phyloP scores from a whole-genome alignment of 495 filamentous ascomycete genomes.

The Aspergillus heteromorphus region DNA sequence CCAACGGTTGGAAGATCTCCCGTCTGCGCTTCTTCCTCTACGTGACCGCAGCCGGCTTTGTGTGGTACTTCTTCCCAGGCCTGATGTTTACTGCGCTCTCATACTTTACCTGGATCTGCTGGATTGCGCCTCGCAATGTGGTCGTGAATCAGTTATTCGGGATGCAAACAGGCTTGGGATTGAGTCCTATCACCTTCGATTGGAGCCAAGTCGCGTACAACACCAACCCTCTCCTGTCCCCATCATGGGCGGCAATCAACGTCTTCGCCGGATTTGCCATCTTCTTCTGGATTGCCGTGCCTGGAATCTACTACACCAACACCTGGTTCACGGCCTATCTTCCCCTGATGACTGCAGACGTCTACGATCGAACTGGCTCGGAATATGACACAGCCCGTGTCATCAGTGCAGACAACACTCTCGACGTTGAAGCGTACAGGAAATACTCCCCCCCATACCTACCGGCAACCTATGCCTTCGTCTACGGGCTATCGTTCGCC shows the following conservation, averaged over 20 bases:
- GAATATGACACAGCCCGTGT: conserved; percentile 74
- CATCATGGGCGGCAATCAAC: conserved; percentile 49
- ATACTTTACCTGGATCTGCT: conserved; percentile 82
- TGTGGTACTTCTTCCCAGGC: conserved; percentile 78
- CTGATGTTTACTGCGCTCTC: conserved; percentile 75
- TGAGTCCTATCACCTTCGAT: conserved; percentile 82
- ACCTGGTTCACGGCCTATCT: conserved; percentile 37
- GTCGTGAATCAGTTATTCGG: conserved; percentile 74
- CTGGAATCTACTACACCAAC: conserved; percentile 35
- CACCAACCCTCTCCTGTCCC: conserved; percentile 32
- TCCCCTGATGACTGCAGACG: conserved; percentile 38
- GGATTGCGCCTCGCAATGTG: conserved; percentile 77
- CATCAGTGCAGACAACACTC: conserved; percentile 62
- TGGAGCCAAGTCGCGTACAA: conserved; percentile 50
- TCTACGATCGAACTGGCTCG: conserved; percentile 77
- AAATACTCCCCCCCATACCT: conserved; percentile 77
- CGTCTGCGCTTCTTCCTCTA: conserved; percentile 55
- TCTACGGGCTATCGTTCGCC: conserved; percentile 79
- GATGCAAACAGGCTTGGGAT: conserved; percentile 69
- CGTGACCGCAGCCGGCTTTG: conserved; percentile 43
- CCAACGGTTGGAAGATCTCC: conserved; percentile 57
- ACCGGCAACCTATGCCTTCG: conserved; percentile 74
- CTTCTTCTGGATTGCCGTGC: conserved; percentile 30
- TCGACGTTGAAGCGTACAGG: conserved; percentile 67
- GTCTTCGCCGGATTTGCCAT: conserved; percentile 41